phyloP scores from a whole-genome alignment of 345 rosid genomes.

The Lagerstroemia speciosa region DNA sequence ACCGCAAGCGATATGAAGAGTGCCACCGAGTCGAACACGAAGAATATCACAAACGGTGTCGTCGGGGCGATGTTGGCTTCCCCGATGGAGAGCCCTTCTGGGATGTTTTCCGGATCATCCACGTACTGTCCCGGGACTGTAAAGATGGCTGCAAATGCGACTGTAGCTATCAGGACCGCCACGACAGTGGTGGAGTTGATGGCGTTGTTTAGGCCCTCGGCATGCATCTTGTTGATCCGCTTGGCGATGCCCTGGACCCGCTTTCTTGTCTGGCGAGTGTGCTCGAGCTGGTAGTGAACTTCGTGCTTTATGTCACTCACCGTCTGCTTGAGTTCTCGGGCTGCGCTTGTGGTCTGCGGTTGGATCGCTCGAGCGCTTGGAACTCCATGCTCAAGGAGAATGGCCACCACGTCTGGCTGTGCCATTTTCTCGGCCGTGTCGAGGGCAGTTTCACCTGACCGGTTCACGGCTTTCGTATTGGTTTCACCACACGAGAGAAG shows the following conservation, averaged over 20 bases:
- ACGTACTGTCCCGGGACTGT: conserved; percentile 86
- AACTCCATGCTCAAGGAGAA: conserved; percentile 60
- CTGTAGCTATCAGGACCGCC: conserved; percentile 90
- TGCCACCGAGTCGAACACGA: conserved; percentile 72
- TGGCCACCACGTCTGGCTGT: conserved; percentile 32
- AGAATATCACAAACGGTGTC: conserved; percentile 66
- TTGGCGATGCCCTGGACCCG: conserved; percentile 85
- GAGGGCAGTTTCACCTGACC: conserved; percentile 62
- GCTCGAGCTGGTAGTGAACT: conserved; percentile 86
- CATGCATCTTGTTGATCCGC: conserved; percentile 77
- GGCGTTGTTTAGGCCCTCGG: conserved; percentile 88
- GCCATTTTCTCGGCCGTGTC: conserved; percentile 88
- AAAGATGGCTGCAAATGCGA: conserved; percentile 91
- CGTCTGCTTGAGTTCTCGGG: conserved; percentile 79
- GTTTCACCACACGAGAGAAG: conserved; percentile 44
- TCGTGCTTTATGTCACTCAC: conserved; percentile 95
- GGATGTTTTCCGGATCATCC: conserved; percentile 31
- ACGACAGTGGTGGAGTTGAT: conserved; percentile 92
- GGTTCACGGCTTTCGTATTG: conserved; percentile 46
- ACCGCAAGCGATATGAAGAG: conserved; percentile 91
- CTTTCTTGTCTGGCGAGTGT: conserved; percentile 73
- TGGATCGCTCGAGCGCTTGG: conserved; percentile 51
- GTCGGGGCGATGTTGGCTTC: conserved; percentile 67
- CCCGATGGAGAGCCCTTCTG: conserved; percentile 45
- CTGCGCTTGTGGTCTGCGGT: conserved; percentile 43